Evolutionary conservation across 371 early-diverging fungal species (phyloP).

Genomic region (Apophysomyces elegans): DNA sequence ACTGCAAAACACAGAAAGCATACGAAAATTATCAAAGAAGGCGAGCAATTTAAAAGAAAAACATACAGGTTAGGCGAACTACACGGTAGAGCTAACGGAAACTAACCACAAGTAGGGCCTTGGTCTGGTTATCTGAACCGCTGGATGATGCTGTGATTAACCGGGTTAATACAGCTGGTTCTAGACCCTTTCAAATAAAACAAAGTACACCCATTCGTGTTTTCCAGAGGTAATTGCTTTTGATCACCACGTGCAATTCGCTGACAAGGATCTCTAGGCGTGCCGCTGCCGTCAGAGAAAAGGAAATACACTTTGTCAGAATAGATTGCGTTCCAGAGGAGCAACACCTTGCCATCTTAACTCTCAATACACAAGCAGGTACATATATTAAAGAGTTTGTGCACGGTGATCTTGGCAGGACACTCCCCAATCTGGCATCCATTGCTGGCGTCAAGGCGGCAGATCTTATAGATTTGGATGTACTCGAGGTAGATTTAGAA

Average conservation of each 20-base stretch:
- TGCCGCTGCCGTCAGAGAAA: slow-evolving; percentile 74
- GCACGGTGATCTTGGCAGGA: slow-evolving; percentile 95
- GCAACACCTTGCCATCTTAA: slow-evolving; percentile 60
- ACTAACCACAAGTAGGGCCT: slow-evolving; percentile 43
- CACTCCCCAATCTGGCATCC: slow-evolving; percentile 79
- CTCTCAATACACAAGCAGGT: slow-evolving; percentile 89
- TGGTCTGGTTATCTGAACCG: slow-evolving; percentile 71
- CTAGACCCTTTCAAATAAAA: slow-evolving; percentile 62
- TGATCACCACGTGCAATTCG: neutral
- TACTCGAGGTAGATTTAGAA: slow-evolving; percentile 75
- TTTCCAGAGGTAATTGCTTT: slow-evolving; percentile 62
- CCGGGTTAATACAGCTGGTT: slow-evolving; percentile 51
- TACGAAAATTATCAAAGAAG: slow-evolving; percentile 79
- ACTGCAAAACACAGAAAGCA: slow-evolving; percentile 36
- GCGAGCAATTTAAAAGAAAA: slow-evolving; percentile 86
- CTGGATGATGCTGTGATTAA: slow-evolving; percentile 59
- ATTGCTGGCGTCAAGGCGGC: slow-evolving; percentile 69
- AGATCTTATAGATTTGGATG: slow-evolving; percentile 88
- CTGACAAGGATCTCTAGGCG: slow-evolving; percentile 52
- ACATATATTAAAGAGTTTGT: slow-evolving; percentile 99
- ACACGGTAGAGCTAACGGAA: neutral
- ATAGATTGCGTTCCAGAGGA: slow-evolving; percentile 26
- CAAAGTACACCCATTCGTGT: slow-evolving; percentile 98
- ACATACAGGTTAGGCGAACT: slow-evolving; percentile 60
- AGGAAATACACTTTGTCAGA: slow-evolving; percentile 62